Base-by-base conservation (phyloP, 2,329 filamentous ascomycete genomes). In the Cladophialophora chaetospira region DNA sequence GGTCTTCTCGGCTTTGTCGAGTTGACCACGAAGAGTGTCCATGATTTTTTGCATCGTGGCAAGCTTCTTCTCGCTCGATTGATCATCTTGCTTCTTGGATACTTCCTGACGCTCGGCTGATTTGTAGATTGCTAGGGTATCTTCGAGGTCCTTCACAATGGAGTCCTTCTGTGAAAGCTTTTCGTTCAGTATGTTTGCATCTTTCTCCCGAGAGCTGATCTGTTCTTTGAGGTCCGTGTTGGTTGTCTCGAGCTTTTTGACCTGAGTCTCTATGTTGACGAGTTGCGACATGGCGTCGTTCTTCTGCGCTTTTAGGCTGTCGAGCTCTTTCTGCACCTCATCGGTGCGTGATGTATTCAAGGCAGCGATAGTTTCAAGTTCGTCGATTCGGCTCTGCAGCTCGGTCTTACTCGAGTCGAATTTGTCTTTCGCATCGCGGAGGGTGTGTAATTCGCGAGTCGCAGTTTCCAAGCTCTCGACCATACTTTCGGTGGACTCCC, bases 401-500 rank as follows among this genome's bases (percentile, higher is more conserved):
- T 72, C 64, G 13, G 73, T 69, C 53, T 76, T 73, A 45, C 78
- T 70, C 35, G 68, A 70, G 17, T 76, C 69, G 25, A 84, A 71
- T 23, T 71, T 77, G 23, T 81, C 77, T 59, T 79, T 80, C 23
- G 71, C 73, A 19, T 85, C 82, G 33, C 76, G 77, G 61, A 84
- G 67, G 9, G 74, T 75, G 46, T 80, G 79, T 5, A 91, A 74
- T 65, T 90, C 85, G 10, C 82, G 77, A 1, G 85, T 87, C 0
- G 86, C 82, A 48, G 81, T 82, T 68, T 91, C 88, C 1, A 92
- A 73, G 55, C 80, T 88, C 66, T 78, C 72, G 25, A 84, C 82
- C 66, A 91, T 80, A n/a, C 82, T 80, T 57, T 83, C 75, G 36
- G 83, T 85, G 40, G 87, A 88, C 67, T 94, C 88, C 63, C 88